phyloP scores from a whole-genome alignment of 225 moss, liverwort and hornwort genomes.

The Takakia lepidozioides region DNA sequence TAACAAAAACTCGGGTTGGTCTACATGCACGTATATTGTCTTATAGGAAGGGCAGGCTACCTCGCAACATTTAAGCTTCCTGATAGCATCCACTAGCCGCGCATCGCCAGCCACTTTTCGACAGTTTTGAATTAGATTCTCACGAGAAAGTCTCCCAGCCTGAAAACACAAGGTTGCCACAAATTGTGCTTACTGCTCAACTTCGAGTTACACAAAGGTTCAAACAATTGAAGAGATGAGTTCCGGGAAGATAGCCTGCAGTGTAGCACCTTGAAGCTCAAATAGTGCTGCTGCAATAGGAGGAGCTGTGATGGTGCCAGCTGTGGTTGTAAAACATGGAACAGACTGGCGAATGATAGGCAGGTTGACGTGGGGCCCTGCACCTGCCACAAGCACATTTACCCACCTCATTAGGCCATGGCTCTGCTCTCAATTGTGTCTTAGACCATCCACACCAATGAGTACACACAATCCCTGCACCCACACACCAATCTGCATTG shows the following conservation, averaged over 20 bases:
- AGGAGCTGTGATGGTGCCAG: conserved; percentile 14
- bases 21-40: too few species aligned
- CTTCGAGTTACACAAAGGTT: too few species aligned
- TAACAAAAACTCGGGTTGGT: too few species aligned
- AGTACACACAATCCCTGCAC: conserved; percentile 18
- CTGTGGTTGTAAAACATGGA: conserved; percentile 25
- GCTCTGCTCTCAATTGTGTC: conserved; percentile 14
- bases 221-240: too few species aligned
- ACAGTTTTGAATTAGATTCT: conserved; percentile 21
- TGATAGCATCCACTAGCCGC: conserved; percentile 34
- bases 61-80: conserved; percentile 42
- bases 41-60: conserved; percentile 25
- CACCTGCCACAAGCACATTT: conserved; percentile 5
- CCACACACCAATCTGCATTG: conserved; percentile 14
- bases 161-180: conserved; percentile 8
- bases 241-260: too few species aligned
- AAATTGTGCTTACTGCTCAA: too few species aligned
- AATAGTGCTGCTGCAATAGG: conserved; percentile 13
- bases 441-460: conserved; percentile 2
- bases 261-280: conserved; percentile 42
- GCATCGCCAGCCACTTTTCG: conserved; percentile 33
- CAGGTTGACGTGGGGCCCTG: conserved; percentile 32
- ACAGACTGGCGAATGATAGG: conserved; percentile 27
- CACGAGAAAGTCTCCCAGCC: conserved; percentile 26
- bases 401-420: conserved; percentile 7